phyloP scores from a whole-genome alignment of 306 rosid genomes.

The Inga oerstediana region DNA sequence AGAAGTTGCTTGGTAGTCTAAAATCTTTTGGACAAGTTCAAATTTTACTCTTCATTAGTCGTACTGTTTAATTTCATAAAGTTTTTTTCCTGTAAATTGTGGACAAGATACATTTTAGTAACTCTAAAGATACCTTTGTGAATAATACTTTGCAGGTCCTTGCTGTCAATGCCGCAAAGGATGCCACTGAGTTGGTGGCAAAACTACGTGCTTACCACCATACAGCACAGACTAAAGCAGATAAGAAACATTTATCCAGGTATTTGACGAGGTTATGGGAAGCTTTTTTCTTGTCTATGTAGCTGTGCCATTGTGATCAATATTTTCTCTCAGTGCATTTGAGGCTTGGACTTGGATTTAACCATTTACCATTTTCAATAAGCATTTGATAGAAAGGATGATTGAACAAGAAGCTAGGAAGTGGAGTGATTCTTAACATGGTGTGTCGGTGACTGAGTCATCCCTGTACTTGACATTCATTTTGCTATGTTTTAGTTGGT shows the following conservation, averaged over 20 bases:
- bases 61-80: neutral
- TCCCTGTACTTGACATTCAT: neutral
- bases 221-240: slow-evolving; percentile 86
- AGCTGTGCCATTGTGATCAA: neutral
- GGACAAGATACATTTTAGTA: neutral
- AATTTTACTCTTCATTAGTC: slow-evolving; percentile 17
- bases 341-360: neutral
- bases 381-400: neutral
- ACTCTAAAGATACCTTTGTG: slow-evolving; percentile 4
- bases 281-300: neutral
- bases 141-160: slow-evolving; percentile 68
- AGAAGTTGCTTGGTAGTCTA: neutral
- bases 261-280: slow-evolving; percentile 32
- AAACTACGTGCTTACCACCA: slow-evolving; percentile 80
- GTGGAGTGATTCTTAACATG: too few species aligned
- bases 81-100: neutral
- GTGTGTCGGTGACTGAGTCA: too few species aligned
- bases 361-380: neutral
- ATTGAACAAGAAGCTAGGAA: too few species aligned
- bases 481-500: neutral
- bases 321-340: slow-evolving; percentile 6
- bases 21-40: slow-evolving; percentile 4
- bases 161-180: slow-evolving; percentile 98
- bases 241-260: slow-evolving; percentile 89
- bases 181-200: slow-evolving; percentile 94